These are phyloP conservation scores for Cerioporus squamosus DNA, from an alignment of 1,284 basidiomycete species.

Conservation along the genomic window DNA sequence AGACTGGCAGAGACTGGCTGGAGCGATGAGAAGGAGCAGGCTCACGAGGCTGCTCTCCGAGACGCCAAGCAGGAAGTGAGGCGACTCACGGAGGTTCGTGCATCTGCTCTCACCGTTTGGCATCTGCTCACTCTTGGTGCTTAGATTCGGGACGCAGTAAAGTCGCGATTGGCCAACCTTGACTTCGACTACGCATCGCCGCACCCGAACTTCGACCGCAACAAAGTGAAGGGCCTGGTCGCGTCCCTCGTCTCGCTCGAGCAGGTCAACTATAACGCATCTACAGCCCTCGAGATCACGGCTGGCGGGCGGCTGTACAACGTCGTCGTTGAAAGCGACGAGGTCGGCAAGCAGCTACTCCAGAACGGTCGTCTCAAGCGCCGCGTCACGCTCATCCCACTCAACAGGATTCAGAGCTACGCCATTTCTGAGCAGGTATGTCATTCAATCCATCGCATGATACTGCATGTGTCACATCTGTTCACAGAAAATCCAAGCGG, in stretches of 20 bases:
- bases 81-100: slow-evolving; percentile 66
- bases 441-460: not conserved
- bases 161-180: slow-evolving; percentile 71
- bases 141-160: slow-evolving; percentile 76
- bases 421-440: slow-evolving; percentile 65
- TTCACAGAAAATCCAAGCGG: slow-evolving; percentile 75
- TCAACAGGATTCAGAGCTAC: slow-evolving; percentile 88
- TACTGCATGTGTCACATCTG: not conserved
- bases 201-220: slow-evolving; percentile 82
- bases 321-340: slow-evolving; percentile 92
- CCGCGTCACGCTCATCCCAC: slow-evolving; percentile 92
- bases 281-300: slow-evolving; percentile 93
- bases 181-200: slow-evolving; percentile 89
- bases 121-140: not conserved
- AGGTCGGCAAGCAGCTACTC: slow-evolving; percentile 85
- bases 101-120: not conserved
- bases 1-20: slow-evolving; percentile 74
- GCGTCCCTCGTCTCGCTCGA: slow-evolving; percentile 83
- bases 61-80: slow-evolving; percentile 63
- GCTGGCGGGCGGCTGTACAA: slow-evolving; percentile 95
- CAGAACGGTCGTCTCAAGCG: slow-evolving; percentile 85
- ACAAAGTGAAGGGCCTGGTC: slow-evolving; percentile 93
- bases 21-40: slow-evolving; percentile 78
- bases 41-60: slow-evolving; percentile 61
- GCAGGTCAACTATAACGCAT: slow-evolving; percentile 72